These are phyloP conservation scores for Penicillium lividum DNA, from an alignment of 495 filamentous ascomycete species.

Conservation along the genomic window DNA sequence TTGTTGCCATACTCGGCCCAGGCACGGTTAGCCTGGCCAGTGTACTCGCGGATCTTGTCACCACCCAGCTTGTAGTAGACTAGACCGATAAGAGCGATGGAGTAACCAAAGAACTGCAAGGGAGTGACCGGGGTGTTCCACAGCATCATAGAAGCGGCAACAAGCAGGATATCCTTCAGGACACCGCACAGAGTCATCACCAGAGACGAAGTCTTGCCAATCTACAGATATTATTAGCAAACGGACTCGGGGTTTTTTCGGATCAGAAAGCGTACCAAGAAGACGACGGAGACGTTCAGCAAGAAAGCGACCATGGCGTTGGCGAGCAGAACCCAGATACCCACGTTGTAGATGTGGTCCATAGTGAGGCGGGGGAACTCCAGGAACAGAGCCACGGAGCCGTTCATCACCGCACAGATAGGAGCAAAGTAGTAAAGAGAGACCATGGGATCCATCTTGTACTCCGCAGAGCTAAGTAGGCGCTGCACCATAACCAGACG, in stretches of 20 bases:
- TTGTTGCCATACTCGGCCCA: conserved; percentile 86
- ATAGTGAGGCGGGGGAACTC: conserved; percentile 73
- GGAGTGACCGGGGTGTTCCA: conserved; percentile 79
- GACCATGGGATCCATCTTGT: conserved; percentile 96
- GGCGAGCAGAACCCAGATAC: conserved; percentile 69
- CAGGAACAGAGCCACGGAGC: conserved; percentile 71
- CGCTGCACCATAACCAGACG: conserved; percentile 91
- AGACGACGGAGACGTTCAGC: conserved; percentile 91
- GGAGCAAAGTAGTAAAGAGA: conserved; percentile 97
- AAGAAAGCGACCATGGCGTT: conserved; percentile 86
- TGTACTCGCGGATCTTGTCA: conserved; percentile 78
- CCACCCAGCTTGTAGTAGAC: conserved; percentile 96
- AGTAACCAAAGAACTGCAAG: conserved; percentile 94
- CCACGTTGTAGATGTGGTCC: conserved; percentile 72
- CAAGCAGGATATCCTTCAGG: conserved; percentile 96
- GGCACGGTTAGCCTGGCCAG: conserved; percentile 62
- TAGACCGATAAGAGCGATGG: conserved; percentile 84
- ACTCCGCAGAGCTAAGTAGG: conserved; percentile 83
- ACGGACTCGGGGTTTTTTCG: not conserved
- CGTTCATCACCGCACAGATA: conserved; percentile 89
- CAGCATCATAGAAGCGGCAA: conserved; percentile 83
- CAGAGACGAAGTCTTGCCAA: conserved; percentile 94
- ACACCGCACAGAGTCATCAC: conserved; percentile 98
- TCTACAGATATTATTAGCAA: conserved; percentile 33
- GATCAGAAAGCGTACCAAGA: conserved; percentile 51